phyloP scores from a whole-genome alignment of 2,329 filamentous ascomycete genomes.

The Phialocephala sp. region DNA sequence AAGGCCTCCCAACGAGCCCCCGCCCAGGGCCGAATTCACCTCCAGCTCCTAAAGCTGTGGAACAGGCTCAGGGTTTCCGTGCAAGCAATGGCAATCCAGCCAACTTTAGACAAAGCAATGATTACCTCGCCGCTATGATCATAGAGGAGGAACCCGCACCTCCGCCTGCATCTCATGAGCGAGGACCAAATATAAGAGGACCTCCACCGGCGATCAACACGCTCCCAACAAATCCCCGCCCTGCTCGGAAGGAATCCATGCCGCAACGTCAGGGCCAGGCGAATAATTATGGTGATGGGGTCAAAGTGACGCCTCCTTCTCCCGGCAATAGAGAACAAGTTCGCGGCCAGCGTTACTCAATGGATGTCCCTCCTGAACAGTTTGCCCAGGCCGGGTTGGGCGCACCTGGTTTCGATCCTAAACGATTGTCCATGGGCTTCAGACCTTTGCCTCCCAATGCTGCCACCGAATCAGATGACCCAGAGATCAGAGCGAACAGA shows the following conservation, averaged over 20 bases:
- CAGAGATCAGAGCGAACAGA: conserved; percentile 91
- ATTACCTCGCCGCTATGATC: conserved; percentile 41
- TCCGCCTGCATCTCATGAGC: conserved; percentile 10
- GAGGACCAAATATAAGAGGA: conserved; percentile 20
- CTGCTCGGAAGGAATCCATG: conserved; percentile 46
- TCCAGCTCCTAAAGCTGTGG: background rate
- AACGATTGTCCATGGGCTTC: conserved; percentile 72
- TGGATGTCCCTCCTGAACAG: conserved; percentile 45
- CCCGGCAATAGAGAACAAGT: conserved; percentile 43
- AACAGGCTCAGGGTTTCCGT: conserved; percentile 25
- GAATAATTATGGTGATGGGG: conserved; percentile 60
- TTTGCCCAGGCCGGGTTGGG: conserved; percentile 52
- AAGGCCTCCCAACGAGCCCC: conserved; percentile 32
- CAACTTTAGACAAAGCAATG: conserved; percentile 39
- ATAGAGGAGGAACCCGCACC: conserved; percentile 22
- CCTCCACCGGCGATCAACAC: conserved; percentile 39
- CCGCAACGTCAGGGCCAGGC: conserved; percentile 45
- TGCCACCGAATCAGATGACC: conserved; percentile 79
- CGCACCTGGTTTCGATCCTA: conserved; percentile 60
- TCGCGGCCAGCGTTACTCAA: conserved; percentile 43
- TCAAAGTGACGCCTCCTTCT: conserved; percentile 51
- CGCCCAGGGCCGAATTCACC: conserved; percentile 14
- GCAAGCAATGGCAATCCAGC: conserved; percentile 21
- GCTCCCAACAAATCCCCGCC: conserved; percentile 41
- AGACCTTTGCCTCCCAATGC: conserved; percentile 89